Percentiles rank a stretch among this genome's conserved stretches.
Evolutionary conservation across 2,329 filamentous ascomycete species (phyloP).

Genomic region (Botryotinia convoluta): DNA sequence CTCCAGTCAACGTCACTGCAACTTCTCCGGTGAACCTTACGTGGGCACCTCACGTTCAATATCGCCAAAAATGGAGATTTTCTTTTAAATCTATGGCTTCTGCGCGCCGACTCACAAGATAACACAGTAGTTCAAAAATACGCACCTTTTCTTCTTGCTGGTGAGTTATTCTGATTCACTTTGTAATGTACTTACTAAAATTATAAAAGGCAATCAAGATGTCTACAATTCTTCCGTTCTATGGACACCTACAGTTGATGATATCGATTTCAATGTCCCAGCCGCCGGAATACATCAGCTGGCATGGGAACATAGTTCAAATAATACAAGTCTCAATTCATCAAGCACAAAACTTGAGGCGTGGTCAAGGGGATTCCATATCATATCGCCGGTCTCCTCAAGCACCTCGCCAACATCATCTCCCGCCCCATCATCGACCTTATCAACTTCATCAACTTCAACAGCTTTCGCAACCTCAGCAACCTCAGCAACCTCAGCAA

Average conservation of each 20-base stretch:
- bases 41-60: neutral
- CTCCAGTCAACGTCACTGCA: neutral
- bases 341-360: neutral
- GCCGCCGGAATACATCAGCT: neutral
- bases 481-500: neutral
- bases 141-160: neutral
- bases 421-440: neutral
- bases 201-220: neutral
- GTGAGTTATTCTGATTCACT: neutral
- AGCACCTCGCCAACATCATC: neutral
- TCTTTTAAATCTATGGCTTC: conserved; percentile 4
- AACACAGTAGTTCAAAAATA: neutral
- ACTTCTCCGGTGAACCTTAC: neutral
- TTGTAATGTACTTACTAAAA: neutral
- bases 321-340: neutral
- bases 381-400: neutral
- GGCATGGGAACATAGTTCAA: neutral
- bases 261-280: neutral
- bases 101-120: neutral
- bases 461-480: too few species aligned
- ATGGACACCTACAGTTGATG: conserved; percentile 2
- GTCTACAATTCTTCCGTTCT: neutral
- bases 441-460: neutral
- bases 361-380: neutral
- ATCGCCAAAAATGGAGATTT: conserved; percentile 1